phyloP scores from a whole-genome alignment of 2,329 filamentous ascomycete genomes.

The Diatrype stigma region DNA sequence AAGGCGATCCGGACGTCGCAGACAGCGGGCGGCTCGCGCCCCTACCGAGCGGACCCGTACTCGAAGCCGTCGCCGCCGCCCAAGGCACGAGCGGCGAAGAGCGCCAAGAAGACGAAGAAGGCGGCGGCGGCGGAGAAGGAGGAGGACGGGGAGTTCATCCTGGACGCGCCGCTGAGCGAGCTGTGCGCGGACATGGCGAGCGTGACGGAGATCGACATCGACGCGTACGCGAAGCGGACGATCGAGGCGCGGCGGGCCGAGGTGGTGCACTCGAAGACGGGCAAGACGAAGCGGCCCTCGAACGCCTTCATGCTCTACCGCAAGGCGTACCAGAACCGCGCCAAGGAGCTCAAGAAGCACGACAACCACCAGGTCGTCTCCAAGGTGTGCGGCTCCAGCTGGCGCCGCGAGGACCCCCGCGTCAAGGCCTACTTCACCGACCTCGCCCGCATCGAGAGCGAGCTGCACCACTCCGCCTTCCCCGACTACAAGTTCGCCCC shows the following conservation, averaged over 20 bases:
- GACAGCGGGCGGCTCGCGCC: background rate
- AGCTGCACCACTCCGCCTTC: constrained; percentile 80
- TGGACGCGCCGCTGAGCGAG: constrained; percentile 66
- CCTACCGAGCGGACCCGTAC: background rate
- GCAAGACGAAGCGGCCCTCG: constrained; percentile 87
- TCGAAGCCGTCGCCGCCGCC: constrained; percentile 28
- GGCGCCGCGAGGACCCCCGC: constrained; percentile 73
- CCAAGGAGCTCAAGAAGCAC: constrained; percentile 74
- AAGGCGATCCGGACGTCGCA: constrained; percentile 22
- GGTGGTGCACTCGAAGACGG: constrained; percentile 61
- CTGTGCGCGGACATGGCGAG: constrained; percentile 59
- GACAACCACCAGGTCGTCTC: constrained; percentile 96
- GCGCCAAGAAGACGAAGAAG: constrained; percentile 40
- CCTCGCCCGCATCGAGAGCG: constrained; percentile 74
- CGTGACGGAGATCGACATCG: constrained; percentile 72
- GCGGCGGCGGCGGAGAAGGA: constrained; percentile 28
- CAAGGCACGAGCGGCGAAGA: constrained; percentile 37
- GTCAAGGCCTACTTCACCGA: constrained; percentile 72
- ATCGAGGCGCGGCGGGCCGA: constrained; percentile 63
- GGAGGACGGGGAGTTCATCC: constrained; percentile 39
- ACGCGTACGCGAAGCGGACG: constrained; percentile 70
- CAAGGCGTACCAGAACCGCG: constrained; percentile 83
- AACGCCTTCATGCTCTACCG: constrained; percentile 98
- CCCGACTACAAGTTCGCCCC: constrained; percentile 94
- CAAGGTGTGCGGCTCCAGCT: constrained; percentile 78